These are phyloP conservation scores for Eleusine coracana DNA, from an alignment of 176 grass and related monocot species.

Conservation along the genomic window DNA sequence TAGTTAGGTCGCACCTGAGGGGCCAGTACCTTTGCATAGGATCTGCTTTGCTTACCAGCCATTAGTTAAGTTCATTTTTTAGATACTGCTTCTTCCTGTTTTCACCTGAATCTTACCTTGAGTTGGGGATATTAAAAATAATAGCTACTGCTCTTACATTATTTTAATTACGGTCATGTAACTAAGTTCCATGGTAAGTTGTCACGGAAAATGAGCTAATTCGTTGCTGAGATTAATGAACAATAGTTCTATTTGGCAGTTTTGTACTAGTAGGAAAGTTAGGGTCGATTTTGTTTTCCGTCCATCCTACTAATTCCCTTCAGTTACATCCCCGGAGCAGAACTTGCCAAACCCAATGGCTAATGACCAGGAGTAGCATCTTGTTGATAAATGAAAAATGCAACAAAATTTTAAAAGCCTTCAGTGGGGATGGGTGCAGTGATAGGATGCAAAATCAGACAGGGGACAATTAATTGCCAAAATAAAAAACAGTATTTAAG, in stretches of 20 bases:
- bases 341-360: background rate
- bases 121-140: background rate
- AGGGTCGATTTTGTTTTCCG: background rate
- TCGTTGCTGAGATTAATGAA: background rate
- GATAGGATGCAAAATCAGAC: background rate
- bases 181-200: background rate
- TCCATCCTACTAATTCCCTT: background rate
- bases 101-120: background rate
- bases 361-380: background rate
- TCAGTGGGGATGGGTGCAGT: background rate
- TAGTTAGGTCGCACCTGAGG: slow-evolving; percentile 1
- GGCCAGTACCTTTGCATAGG: background rate
- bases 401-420: background rate
- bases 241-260: background rate
- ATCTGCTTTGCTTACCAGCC: background rate
- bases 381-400: background rate
- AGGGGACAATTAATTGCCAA: background rate
- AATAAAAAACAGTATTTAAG: slow-evolving; percentile 8
- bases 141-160: background rate
- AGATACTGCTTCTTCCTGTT: background rate
- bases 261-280: background rate
- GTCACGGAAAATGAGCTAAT: background rate
- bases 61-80: background rate
- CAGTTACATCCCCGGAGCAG: background rate
- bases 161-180: background rate